Percentiles rank a stretch among this genome's conserved stretches.
Conservation (phyloP, 345 rosid genomes). For the Eucalyptus decipiens region DNA sequence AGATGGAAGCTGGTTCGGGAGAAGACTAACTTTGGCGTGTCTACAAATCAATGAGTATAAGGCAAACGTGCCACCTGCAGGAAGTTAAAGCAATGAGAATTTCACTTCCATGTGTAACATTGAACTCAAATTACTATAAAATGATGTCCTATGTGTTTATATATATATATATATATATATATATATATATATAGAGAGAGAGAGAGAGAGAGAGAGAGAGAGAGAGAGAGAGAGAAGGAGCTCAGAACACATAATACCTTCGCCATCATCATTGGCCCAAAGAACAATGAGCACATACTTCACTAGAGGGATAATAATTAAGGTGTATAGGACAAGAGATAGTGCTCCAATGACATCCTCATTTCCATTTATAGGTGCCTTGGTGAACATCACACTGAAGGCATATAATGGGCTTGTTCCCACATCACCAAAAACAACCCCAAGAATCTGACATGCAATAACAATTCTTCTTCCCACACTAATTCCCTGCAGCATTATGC, state of each 20-base stretch:
- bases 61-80: constrained; percentile 95
- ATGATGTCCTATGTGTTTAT: background rate
- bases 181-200: no score
- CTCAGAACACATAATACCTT: constrained; percentile 35
- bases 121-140: background rate
- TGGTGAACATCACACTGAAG: constrained; percentile 88
- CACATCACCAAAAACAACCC: constrained; percentile 97
- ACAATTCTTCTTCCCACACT: constrained; percentile 63
- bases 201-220: background rate
- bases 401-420: constrained; percentile 98
- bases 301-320: constrained; percentile 78
- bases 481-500: constrained; percentile 47
- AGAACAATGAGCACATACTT: constrained; percentile 96
- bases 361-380: constrained; percentile 65
- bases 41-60: constrained; percentile 93
- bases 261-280: constrained; percentile 99
- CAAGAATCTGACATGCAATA: constrained; percentile 89
- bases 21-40: constrained; percentile 94
- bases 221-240: background rate
- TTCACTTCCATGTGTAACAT: background rate
- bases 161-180: no score
- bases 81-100: background rate
- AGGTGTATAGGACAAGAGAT: constrained; percentile 78
- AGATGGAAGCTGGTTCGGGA: constrained; percentile 95
- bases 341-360: constrained; percentile 96